Evolutionary conservation across 129 eudicot genomes (phyloP), one percentile per base, ranked within the genome.

Genomic region (Pittosporum tobira): DNA sequence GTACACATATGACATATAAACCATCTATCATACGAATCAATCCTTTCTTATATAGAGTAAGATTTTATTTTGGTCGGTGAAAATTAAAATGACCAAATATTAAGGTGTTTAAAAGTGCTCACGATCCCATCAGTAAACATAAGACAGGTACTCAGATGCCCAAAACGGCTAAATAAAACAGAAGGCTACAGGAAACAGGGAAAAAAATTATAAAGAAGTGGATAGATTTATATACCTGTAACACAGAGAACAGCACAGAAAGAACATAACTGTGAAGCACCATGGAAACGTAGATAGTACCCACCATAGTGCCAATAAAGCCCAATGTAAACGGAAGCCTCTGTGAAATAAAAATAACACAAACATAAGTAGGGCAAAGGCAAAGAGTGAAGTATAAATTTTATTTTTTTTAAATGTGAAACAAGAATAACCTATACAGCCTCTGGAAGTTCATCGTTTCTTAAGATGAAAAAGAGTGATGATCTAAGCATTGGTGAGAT

Each of bases 221-320:
- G 15, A 42, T 54, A n/a, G 59, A 20, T 27, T 53, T 53, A 8
- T 3, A 29, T 79, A 91, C 98, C 98, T 91, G 98, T 57, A 86
- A 38, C 62, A 86, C 61, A 16, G 98, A 91, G 74, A 91, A 91
- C 47, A 91, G 56, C 0, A 81, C 98, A 4, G 98, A 91, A 24
- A 91, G 90, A 65, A 91, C 66, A 53, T 91, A 86, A 43, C 96
- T 91, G 68, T 91, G 98, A 61, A 91, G 96, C 71, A 86, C 90
- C 98, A 91, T 86, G 20, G 98, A 91, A 29, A 91, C 98, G 49
- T 83, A 91, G 57, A 91, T 66, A 9, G 98, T 91, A 36, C 98
- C 98, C 22, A 69, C 71, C 89, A 87, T 91, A 76, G 84, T 80
- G 64, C 89, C 89, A 26, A 91, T 50, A 73, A 91, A 80, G 37